Base-by-base conservation (phyloP, 2,329 filamentous ascomycete genomes). In the Magnaporthiopsis incrustans region DNA sequence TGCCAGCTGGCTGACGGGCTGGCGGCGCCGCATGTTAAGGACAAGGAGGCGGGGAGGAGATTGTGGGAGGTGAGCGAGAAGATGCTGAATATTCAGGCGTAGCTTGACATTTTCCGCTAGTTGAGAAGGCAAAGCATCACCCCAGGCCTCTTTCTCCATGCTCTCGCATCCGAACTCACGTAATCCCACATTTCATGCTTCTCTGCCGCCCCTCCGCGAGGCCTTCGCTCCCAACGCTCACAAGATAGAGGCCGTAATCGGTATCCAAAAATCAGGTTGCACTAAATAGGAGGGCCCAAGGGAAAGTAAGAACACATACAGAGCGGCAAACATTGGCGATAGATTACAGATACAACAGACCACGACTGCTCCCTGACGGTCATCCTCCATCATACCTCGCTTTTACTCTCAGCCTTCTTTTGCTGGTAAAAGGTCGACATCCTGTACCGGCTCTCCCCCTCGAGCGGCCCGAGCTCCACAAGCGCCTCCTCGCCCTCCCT, bases 391-490 rank as follows among this genome's bases (percentile, higher is more conserved):
- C 38, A 53, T 10, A 53, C 44, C 22, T 53, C 3, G 22, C 14
- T 18, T 38, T 53, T 53, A 14, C 18, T n/a, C 50, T 68, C 66
- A 59, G 66, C 67, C 69, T 70, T 72, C 68, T 71, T 67, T 66
- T 71, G 30, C 63, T 76, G 73, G 67, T 82, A 82, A 66, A 81
- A 83, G 4, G 79, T 82, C 64, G 78, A 80, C 81, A 85, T 82
- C 50, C 80, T 75, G 68, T 85, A 85, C 70, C 82, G 78, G n/a
- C 79, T 84, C 71, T 84, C 81, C 3, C 83, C 83, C 22, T 82
- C 77, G 63, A 83, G 83, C 61, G 78, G 76, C 67, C 80, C 76
- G 27, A 86, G 69, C 61, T 84, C 79, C 59, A 76, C 69, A 53
- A 85, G 72, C 0, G 84, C 84, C 68, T 83, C 76, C 65, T 73